Percentiles rank a stretch among this genome's conserved stretches.
phyloP scores from a whole-genome alignment of 2,329 filamentous ascomycete genomes.

The Penicillium sp. region DNA sequence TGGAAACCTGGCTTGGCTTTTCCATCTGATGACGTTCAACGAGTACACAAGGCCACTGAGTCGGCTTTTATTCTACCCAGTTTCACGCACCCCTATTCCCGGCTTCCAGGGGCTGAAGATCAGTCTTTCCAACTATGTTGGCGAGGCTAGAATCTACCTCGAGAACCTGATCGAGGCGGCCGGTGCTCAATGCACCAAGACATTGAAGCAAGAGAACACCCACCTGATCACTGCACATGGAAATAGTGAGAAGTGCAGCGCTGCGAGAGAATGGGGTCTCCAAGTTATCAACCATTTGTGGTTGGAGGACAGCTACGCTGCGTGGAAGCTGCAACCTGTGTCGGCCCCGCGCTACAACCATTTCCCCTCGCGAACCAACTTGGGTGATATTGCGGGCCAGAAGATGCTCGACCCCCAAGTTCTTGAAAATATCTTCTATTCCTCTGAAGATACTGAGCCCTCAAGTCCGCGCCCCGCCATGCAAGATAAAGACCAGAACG shows the following conservation, averaged over 20 bases:
- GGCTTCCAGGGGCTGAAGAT: constrained; percentile 76
- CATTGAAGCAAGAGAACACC: constrained; percentile 91
- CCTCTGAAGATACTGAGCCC: constrained; percentile 29
- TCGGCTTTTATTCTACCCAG: constrained; percentile 83
- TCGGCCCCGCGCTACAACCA: constrained; percentile 75
- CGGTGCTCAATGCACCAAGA: constrained; percentile 89
- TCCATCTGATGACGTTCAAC: constrained; percentile 84
- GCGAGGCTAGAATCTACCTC: constrained; percentile 87
- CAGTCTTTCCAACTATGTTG: constrained; percentile 93
- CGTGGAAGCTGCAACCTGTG: constrained; percentile 71
- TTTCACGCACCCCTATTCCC: constrained; percentile 72
- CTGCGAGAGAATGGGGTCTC: constrained; percentile 89
- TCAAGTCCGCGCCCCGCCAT: constrained; percentile 28
- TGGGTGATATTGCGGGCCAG: constrained; percentile 89
- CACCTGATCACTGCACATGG: constrained; percentile 90
- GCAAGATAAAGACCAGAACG: constrained; percentile 38
- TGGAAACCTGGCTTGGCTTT: constrained; percentile 91
- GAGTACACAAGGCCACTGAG: constrained; percentile 82
- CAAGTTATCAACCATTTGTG: constrained; percentile 91
- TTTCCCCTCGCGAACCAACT: constrained; percentile 85
- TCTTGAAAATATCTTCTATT: constrained; percentile 68
- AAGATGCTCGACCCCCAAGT: constrained; percentile 74
- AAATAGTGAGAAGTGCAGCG: constrained; percentile 87
- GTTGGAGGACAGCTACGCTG: constrained; percentile 96
- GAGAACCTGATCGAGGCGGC: constrained; percentile 84